These are phyloP conservation scores for Manihot esculenta DNA, from an alignment of 441 rosid genomes.

Conservation along the genomic window DNA sequence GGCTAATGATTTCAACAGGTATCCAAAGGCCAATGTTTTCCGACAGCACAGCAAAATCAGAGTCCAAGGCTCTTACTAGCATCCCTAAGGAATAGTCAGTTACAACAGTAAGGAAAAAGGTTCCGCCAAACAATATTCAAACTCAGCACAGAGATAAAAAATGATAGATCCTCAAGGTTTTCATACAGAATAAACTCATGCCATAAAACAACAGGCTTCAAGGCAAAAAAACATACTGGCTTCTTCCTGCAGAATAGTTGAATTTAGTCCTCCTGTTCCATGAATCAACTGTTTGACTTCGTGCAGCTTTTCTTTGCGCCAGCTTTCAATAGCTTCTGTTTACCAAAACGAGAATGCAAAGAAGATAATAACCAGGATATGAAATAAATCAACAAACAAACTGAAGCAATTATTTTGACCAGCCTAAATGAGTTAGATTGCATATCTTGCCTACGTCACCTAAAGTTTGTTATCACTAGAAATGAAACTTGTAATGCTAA, in stretches of 20 bases:
- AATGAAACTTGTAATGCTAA: background rate
- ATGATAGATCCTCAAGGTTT: slow-evolving; percentile 10
- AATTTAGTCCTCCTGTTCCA: slow-evolving; percentile 46
- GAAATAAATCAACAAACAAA: background rate
- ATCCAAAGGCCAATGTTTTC: slow-evolving; percentile 93
- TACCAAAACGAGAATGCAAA: slow-evolving; percentile 20
- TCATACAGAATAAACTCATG: slow-evolving; percentile 9
- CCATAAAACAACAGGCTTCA: slow-evolving; percentile 18
- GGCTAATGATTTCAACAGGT: slow-evolving; percentile 61
- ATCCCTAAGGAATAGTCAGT: slow-evolving; percentile 40
- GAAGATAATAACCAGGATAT: background rate
- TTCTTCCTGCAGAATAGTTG: slow-evolving; percentile 60
- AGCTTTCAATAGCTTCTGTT: slow-evolving; percentile 82
- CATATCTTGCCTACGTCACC: background rate
- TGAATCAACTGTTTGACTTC: slow-evolving; percentile 53
- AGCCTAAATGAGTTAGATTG: too few species aligned
- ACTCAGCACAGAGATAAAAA: background rate
- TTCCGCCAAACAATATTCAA: slow-evolving; percentile 11
- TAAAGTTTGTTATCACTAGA: background rate
- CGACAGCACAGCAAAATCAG: slow-evolving; percentile 69
- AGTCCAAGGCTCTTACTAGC: slow-evolving; percentile 70
- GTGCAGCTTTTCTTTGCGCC: slow-evolving; percentile 82
- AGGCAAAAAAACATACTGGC: slow-evolving; percentile 51
- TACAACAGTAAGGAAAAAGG: slow-evolving; percentile 15
- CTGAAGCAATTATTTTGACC: background rate